A percentile compares a stretch with the other conserved stretches of the same genome.
phyloP scores from a whole-genome alignment of 2,329 filamentous ascomycete genomes.

The Colletotrichum endophyticum region DNA sequence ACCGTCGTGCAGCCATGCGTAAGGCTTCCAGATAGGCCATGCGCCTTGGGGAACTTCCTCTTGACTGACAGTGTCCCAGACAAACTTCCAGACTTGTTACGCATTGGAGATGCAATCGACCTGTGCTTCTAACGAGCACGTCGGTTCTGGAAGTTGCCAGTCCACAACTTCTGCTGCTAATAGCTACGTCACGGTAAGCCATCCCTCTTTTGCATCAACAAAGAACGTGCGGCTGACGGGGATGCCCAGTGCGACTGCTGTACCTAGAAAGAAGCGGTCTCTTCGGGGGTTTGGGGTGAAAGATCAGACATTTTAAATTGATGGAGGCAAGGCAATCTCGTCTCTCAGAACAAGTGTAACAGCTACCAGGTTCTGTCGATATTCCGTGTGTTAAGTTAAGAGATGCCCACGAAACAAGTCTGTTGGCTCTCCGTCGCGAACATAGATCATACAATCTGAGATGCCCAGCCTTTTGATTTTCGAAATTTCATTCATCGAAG shows the following conservation, averaged over 20 bases:
- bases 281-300: rapidly evolving
- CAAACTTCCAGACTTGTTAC: not conserved
- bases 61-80: not conserved
- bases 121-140: not conserved
- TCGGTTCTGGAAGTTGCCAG: not conserved
- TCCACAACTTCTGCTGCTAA: not conserved
- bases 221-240: not conserved
- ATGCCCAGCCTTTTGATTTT: rapidly evolving
- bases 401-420: not conserved
- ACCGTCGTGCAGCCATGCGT: not conserved
- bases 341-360: not conserved
- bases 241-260: not conserved
- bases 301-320: not conserved
- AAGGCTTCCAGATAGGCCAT: rapidly evolving
- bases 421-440: not conserved
- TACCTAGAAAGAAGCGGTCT: not conserved
- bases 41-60: not conserved
- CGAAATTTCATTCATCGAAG: not conserved
- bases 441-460: not conserved
- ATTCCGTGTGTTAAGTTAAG: not conserved
- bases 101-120: not conserved
- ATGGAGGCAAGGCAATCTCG: not conserved
- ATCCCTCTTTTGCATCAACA: not conserved
- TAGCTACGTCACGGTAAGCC: not conserved
- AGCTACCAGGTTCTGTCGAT: not conserved